These are phyloP conservation scores for Aegilops longissima DNA, from an alignment of 176 grass and related monocot genomes.

Conservation along the genomic window DNA sequence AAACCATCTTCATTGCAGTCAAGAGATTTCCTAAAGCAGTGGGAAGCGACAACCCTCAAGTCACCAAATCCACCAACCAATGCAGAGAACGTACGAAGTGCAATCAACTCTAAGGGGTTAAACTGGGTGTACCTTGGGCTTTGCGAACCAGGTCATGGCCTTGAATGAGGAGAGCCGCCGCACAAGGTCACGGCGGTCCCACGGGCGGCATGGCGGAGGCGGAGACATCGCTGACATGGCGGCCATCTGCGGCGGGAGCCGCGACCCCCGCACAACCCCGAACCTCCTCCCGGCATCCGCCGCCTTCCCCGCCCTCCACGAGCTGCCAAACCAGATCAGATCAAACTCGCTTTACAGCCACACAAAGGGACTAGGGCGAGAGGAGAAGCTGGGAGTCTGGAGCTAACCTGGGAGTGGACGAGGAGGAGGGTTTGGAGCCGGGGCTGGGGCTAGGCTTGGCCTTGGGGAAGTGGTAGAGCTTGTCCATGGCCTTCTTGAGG, in stretches of 20 bases:
- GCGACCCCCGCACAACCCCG: slow-evolving; percentile 51
- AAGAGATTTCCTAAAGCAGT: slow-evolving; percentile 12
- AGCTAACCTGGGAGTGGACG: slow-evolving; percentile 52
- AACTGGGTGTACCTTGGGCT: slow-evolving; percentile 71
- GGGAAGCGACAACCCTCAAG: background rate
- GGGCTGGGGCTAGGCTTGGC: slow-evolving; percentile 36
- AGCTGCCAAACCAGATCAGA: slow-evolving; percentile 32
- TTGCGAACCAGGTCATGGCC: slow-evolving; percentile 99
- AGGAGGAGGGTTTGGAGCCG: slow-evolving; percentile 43
- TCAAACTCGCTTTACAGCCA: slow-evolving; percentile 24
- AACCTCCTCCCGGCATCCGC: slow-evolving; percentile 42
- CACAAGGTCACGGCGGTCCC: slow-evolving; percentile 85
- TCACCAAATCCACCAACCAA: background rate
- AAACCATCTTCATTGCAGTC: slow-evolving; percentile 1
- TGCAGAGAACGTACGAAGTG: background rate
- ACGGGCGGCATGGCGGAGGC: slow-evolving; percentile 72
- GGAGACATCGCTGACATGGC: slow-evolving; percentile 43
- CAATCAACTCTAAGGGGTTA: background rate
- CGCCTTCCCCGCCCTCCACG: slow-evolving; percentile 31
- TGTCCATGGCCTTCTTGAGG: slow-evolving; percentile 90
- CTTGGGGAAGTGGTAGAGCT: slow-evolving; percentile 85
- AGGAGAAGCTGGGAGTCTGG: slow-evolving; percentile 19
- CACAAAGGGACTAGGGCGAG: background rate
- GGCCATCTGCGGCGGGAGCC: slow-evolving; percentile 44
- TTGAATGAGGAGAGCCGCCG: slow-evolving; percentile 81